Evolutionary conservation across 176 grass and related monocot genomes (phyloP), one percentile per base, ranked within the genome.

Genomic region (Rhynchospora pubera): DNA sequence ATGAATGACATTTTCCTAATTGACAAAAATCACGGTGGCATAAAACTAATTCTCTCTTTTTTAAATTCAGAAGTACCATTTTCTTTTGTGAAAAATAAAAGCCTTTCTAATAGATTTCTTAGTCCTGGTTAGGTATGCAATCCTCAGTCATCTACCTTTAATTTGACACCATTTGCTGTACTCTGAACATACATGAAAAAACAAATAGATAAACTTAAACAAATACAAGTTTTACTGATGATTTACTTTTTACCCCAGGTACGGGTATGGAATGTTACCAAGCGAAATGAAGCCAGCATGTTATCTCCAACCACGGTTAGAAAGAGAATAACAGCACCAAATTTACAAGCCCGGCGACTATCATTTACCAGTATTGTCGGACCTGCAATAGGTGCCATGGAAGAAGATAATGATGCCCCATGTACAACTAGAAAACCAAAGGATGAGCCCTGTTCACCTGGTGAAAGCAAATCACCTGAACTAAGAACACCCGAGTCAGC

Each of bases 191-290:
- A 21, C 14, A 52, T 75, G 45, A 5, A 42, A 69, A 56, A 87
- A 15, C 42, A 52, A 24, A 78, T 77, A 30, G 12, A 24, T 79
- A 83, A 44, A 66, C 7, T n/a, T 79, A 83, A 44, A 52, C 7
- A 61, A 16, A 82, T 28, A 34, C 23, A n/a, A 48, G 9, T 81
- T 53, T 48, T 13, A 58, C 44, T 79, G 14, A 70, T 65, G 80
- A 90, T 61, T 82, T 26, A 14, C 18, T 72, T n/a, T 85, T 32
- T 64, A n/a, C 16, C 71, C 83, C 53, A 98, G 96, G 92, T 98
- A 65, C 90, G 92, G 1, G 85, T 98, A 13, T 98, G 96, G 96
- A 89, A 89, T 59, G 86, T 88, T 23, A 86, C 84, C 82, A 93
- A 89, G 81, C 78, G 68, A 75, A 88, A 84, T 7, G 85, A 77